These are phyloP conservation scores for Xylaria sp. DNA, from an alignment of 2,329 filamentous ascomycete species.

Conservation along the genomic window DNA sequence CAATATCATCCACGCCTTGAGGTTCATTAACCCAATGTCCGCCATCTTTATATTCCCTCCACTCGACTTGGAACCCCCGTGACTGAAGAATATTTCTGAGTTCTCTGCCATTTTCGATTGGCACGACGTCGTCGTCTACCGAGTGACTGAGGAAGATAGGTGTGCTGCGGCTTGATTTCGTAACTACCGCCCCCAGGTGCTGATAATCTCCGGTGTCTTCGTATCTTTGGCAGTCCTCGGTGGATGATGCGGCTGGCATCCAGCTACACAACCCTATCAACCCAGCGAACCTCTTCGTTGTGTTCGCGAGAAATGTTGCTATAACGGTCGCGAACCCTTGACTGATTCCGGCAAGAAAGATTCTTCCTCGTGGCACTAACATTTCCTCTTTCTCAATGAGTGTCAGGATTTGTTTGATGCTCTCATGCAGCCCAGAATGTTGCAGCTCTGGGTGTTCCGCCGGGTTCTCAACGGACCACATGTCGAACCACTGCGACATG, in stretches of 20 bases:
- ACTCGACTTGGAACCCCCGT: conserved; percentile 29
- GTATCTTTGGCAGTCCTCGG: not conserved
- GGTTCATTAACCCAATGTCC: conserved; percentile 34
- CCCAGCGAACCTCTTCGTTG: conserved; percentile 30
- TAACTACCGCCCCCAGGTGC: no score
- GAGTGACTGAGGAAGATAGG: conserved; percentile 4
- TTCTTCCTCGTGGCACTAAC: conserved; percentile 29
- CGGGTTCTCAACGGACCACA: conserved; percentile 57
- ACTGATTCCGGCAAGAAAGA: conserved; percentile 43
- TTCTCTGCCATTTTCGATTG: conserved; percentile 33
- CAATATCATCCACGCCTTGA: conserved; percentile 33
- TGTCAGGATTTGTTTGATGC: conserved; percentile 27
- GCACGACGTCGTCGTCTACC: conserved; percentile 39
- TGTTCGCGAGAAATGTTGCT: conserved; percentile 23
- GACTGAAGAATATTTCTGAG: conserved; percentile 32
- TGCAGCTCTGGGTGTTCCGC: conserved; percentile 41
- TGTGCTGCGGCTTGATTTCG: conserved; percentile 12
- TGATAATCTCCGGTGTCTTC: not conserved
- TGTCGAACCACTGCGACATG: conserved; percentile 46
- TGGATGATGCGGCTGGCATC: conserved; percentile 29
- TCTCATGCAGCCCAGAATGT: conserved; percentile 31
- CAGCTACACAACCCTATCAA: conserved; percentile 41
- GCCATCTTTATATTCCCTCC: conserved; percentile 38
- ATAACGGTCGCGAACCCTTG: conserved; percentile 41
- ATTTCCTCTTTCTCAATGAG: conserved; percentile 34